Conservation (phyloP, 2,329 filamentous ascomycete species). For the Dichotomopilus funicola region DNA sequence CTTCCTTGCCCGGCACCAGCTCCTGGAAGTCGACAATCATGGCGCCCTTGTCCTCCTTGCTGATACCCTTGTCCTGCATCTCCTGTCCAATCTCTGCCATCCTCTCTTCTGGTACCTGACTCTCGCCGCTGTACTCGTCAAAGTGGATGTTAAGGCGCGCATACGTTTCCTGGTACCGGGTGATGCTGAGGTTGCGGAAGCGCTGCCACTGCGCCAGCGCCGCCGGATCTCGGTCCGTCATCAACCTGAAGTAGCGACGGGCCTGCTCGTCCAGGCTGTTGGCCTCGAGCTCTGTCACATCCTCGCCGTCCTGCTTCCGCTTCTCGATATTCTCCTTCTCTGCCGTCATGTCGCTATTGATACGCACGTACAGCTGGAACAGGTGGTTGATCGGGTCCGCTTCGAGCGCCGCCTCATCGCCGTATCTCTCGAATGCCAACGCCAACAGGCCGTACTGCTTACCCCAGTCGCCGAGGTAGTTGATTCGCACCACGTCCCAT, state of each 20-base stretch:
- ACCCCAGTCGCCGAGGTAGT: constrained; percentile 76
- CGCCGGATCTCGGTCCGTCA: constrained; percentile 59
- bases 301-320: constrained; percentile 47
- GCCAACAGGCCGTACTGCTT: constrained; percentile 70
- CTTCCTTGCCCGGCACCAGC: constrained; percentile 57
- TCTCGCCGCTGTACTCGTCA: constrained; percentile 70
- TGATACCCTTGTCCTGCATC: constrained; percentile 58
- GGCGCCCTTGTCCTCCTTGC: constrained; percentile 65
- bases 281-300: constrained; percentile 42
- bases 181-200: constrained; percentile 62
- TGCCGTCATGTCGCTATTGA: constrained; percentile 59
- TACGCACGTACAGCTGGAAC: constrained; percentile 74
- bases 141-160: constrained; percentile 65
- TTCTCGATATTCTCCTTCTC: constrained; percentile 62
- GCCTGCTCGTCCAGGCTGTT: constrained; percentile 66
- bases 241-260: constrained; percentile 63
- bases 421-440: constrained; percentile 68
- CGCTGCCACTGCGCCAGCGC: constrained; percentile 58
- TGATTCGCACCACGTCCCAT: constrained; percentile 68
- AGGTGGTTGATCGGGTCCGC: constrained; percentile 75
- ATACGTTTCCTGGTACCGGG: constrained; percentile 61
- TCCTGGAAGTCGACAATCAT: constrained; percentile 66
- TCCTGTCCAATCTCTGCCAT: constrained; percentile 59
- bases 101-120: constrained; percentile 58
- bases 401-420: constrained; percentile 62